phyloP scores from a whole-genome alignment of 176 grass and related monocot species.

The Zizania latifolia region DNA sequence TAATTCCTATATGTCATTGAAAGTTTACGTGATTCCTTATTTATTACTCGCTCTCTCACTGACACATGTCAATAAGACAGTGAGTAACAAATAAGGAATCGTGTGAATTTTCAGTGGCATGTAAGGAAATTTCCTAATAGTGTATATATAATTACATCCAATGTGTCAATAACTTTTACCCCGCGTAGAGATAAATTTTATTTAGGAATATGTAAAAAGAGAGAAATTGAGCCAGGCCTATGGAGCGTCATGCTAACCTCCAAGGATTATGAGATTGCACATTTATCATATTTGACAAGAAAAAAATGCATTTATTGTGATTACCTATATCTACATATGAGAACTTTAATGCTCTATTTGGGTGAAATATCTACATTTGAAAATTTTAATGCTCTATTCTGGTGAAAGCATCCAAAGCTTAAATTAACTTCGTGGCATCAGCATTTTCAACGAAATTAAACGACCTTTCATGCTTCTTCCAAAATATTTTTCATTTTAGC shows the following conservation, averaged over 20 bases:
- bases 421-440: neutral
- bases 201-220: neutral
- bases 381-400: neutral
- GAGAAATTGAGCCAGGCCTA: neutral
- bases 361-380: neutral
- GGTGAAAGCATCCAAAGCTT: neutral
- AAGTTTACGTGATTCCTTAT: no score
- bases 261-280: neutral
- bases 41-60: no score
- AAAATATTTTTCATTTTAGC: no score
- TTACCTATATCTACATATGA: neutral
- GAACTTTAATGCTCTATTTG: neutral
- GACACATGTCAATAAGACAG: no score
- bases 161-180: neutral
- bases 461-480: no score
- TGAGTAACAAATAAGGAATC: no score
- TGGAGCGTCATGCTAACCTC: neutral
- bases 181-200: neutral
- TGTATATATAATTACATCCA: no score
- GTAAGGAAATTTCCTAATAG: no score
- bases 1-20: no score
- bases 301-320: neutral
- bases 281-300: neutral
- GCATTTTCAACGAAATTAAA: no score
- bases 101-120: no score